Evolutionary conservation across 768 basidiomycete genomes (phyloP).

Genomic region (Pisolithus orientalis): DNA sequence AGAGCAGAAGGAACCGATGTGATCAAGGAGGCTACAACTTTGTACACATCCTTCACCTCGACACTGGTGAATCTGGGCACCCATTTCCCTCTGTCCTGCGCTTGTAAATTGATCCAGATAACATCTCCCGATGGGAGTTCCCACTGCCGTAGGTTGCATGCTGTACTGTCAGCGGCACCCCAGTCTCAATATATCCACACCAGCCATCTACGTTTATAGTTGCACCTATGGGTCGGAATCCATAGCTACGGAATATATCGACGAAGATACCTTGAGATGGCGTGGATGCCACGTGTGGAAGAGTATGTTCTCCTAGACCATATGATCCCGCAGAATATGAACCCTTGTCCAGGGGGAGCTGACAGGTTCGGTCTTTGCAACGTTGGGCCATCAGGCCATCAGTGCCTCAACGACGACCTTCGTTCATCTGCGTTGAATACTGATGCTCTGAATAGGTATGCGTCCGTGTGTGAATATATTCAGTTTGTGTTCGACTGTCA

Average conservation of each 20-base stretch:
- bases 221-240: too few species aligned
- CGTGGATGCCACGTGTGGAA: background rate
- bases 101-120: background rate
- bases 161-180: background rate
- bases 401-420: background rate
- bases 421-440: background rate
- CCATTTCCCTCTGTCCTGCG: background rate
- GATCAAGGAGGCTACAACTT: background rate
- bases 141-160: background rate
- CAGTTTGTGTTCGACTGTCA: background rate
- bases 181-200: background rate
- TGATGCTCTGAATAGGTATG: background rate
- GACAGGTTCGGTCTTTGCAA: background rate
- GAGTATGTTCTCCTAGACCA: background rate
- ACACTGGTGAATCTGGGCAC: background rate
- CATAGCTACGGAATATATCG: background rate
- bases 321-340: background rate
- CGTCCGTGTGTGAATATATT: background rate
- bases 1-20: background rate
- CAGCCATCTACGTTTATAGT: background rate
- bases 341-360: background rate
- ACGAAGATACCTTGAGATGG: background rate
- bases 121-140: background rate
- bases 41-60: background rate
- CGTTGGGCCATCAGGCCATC: background rate